Conservation (phyloP, 2,329 filamentous ascomycete species). For the Knufia fluminis region DNA sequence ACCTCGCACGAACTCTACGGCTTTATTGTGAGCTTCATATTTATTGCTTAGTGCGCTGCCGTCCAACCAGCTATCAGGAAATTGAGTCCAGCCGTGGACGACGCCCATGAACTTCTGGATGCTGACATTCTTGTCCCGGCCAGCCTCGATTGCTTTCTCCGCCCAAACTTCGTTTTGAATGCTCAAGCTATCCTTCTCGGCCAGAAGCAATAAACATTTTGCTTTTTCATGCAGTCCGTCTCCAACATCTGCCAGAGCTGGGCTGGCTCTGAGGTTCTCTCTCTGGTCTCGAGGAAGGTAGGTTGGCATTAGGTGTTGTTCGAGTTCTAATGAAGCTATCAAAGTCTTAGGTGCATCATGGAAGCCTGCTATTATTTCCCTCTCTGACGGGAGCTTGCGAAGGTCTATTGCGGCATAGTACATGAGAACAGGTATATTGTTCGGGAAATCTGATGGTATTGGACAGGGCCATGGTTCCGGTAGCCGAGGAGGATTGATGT, state of each 20-base stretch:
- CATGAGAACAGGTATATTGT: slow-evolving; percentile 19
- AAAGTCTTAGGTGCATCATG: slow-evolving; percentile 15
- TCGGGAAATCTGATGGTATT: slow-evolving; percentile 11
- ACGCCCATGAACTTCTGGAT: slow-evolving; percentile 20
- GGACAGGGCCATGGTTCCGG: slow-evolving; percentile 18
- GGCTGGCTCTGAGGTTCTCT: slow-evolving; percentile 18
- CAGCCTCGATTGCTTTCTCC: slow-evolving; percentile 18
- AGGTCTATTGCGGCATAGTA: slow-evolving; percentile 23
- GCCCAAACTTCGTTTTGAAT: slow-evolving; percentile 19
- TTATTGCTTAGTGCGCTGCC: slow-evolving; percentile 10
- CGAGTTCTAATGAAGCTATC: slow-evolving; percentile 17
- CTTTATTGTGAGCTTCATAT: slow-evolving; percentile 7
- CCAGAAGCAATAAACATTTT: slow-evolving; percentile 19
- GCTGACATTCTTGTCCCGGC: slow-evolving; percentile 15
- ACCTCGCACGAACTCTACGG: slow-evolving; percentile 5
- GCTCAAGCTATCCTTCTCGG: slow-evolving; percentile 20
- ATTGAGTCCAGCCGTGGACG: slow-evolving; percentile 23
- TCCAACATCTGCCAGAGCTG: slow-evolving; percentile 18
- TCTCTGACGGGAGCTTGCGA: slow-evolving; percentile 19
- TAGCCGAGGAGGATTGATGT: slow-evolving; percentile 14
- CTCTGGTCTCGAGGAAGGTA: slow-evolving; percentile 18
- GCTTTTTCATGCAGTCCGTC: slow-evolving; percentile 19
- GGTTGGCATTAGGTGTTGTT: slow-evolving; percentile 21
- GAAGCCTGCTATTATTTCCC: slow-evolving; percentile 17
- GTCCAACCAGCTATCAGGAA: slow-evolving; percentile 21